These are phyloP conservation scores for Ceratobasidium sp. DNA, from an alignment of 1,284 basidiomycete species.

Conservation along the genomic window DNA sequence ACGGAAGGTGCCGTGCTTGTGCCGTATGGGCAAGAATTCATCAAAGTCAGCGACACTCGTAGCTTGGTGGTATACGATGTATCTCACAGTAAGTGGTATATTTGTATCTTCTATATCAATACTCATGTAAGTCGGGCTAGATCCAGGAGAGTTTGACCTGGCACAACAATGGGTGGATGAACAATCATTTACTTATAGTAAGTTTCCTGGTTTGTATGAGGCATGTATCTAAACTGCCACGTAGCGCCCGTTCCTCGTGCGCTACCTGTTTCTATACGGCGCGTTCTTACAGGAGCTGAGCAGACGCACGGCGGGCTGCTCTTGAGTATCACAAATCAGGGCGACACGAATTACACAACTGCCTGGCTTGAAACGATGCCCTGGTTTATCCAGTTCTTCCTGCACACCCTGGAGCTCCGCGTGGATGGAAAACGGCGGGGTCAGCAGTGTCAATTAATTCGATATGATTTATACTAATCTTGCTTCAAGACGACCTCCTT, in stretches of 20 bases:
- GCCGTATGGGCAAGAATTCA: constrained; percentile 27
- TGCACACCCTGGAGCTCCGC: constrained; percentile 75
- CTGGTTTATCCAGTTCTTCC: constrained; percentile 88
- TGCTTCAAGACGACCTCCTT: constrained; percentile 62
- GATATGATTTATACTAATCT: not conserved
- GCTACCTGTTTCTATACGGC: constrained; percentile 67
- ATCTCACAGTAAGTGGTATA: constrained; percentile 53
- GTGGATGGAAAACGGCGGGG: constrained; percentile 46
- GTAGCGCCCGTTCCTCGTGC: constrained; percentile 50
- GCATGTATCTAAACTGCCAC: constrained; percentile 2
- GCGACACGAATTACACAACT: constrained; percentile 58
- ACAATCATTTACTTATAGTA: constrained; percentile 63
- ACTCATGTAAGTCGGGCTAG: constrained; percentile 45
- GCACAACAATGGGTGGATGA: constrained; percentile 64
- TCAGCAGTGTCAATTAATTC: constrained; percentile 5
- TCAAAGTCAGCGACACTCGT: constrained; percentile 40
- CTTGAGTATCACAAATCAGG: constrained; percentile 73
- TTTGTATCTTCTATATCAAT: not conserved
- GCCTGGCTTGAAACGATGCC: constrained; percentile 92
- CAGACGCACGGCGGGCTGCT: constrained; percentile 80
- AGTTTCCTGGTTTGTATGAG: constrained; percentile 43
- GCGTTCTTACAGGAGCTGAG: constrained; percentile 76
- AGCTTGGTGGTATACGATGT: constrained; percentile 59
- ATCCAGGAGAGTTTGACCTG: constrained; percentile 59
- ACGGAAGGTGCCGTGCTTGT: constrained; percentile 24